phyloP scores from a whole-genome alignment of 1,139 yeast species.

The Hanseniaspora sp. region DNA sequence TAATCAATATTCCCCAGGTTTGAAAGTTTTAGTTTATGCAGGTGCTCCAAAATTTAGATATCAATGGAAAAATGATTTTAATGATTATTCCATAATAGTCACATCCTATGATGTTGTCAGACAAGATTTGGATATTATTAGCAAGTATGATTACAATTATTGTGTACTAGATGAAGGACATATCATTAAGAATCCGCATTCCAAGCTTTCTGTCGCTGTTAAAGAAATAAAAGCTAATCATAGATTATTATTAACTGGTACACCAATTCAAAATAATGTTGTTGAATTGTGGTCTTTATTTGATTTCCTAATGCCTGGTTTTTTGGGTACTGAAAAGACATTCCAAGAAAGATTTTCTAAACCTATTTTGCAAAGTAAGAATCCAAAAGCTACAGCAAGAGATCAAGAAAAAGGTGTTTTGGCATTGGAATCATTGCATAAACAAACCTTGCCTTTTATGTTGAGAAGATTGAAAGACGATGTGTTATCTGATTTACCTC shows the following conservation, averaged over 20 bases:
- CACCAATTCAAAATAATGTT: constrained; percentile 96
- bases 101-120: constrained; percentile 95
- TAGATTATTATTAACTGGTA: constrained; percentile 82
- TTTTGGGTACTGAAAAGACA: constrained; percentile 85
- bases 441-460: constrained; percentile 93
- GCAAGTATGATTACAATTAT: constrained; percentile 66
- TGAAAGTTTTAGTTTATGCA: constrained; percentile 75
- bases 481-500: constrained; percentile 90
- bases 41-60: constrained; percentile 78
- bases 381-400: constrained; percentile 78
- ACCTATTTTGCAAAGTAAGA: constrained; percentile 91
- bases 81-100: constrained; percentile 68
- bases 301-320: constrained; percentile 98
- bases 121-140: constrained; percentile 64
- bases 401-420: constrained; percentile 97
- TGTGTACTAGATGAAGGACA: constrained; percentile 98
- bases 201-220: constrained; percentile 82
- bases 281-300: constrained; percentile 94
- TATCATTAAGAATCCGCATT: constrained; percentile 80
- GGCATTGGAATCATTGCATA: constrained; percentile 90
- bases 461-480: constrained; percentile 92
- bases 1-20: constrained; percentile 77
- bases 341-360: constrained; percentile 94
- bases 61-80: constrained; percentile 43
- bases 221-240: constrained; percentile 77